phyloP scores from a whole-genome alignment of 2,329 filamentous ascomycete genomes.

The Myriosclerotinia curreyana region DNA sequence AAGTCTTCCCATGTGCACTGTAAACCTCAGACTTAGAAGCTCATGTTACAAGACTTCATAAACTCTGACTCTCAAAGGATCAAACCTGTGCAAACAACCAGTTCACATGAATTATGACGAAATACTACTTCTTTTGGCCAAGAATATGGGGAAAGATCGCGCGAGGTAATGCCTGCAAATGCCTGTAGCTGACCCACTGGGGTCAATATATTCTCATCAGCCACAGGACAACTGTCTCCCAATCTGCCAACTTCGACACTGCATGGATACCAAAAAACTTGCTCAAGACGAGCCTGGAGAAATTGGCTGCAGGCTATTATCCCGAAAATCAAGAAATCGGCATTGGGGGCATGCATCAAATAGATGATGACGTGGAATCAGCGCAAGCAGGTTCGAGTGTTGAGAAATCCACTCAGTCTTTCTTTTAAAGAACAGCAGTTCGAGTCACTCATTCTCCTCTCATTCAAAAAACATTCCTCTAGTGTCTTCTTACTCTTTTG shows the following conservation, averaged over 20 bases:
- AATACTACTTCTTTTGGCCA: constrained; percentile 7
- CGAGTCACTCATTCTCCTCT: constrained; percentile 11
- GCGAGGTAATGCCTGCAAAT: constrained; percentile 8
- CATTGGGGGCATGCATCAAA: constrained; percentile 5
- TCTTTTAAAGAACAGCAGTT: constrained; percentile 20
- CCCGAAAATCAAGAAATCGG: constrained; percentile 19
- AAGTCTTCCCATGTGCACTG: background rate
- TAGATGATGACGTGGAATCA: constrained; percentile 19
- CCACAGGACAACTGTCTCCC: constrained; percentile 15
- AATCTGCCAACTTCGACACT: constrained; percentile 15
- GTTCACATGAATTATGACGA: constrained; percentile 19
- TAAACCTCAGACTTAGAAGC: background rate
- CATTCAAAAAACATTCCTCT: background rate
- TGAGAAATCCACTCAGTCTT: constrained; percentile 14
- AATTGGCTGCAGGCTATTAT: background rate
- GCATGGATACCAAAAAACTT: constrained; percentile 12
- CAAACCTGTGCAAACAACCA: constrained; percentile 1
- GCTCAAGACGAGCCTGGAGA: constrained; percentile 4
- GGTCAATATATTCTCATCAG: constrained; percentile 6
- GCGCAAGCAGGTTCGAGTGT: constrained; percentile 10
- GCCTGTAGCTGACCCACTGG: constrained; percentile 10
- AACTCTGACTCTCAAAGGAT: background rate
- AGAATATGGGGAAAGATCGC: constrained; percentile 9
- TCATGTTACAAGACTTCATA: background rate
- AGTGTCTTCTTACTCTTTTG: background rate